Evolutionary conservation across 1,139 yeast species (phyloP).

Genomic region (Saccharomyces hybrid): DNA sequence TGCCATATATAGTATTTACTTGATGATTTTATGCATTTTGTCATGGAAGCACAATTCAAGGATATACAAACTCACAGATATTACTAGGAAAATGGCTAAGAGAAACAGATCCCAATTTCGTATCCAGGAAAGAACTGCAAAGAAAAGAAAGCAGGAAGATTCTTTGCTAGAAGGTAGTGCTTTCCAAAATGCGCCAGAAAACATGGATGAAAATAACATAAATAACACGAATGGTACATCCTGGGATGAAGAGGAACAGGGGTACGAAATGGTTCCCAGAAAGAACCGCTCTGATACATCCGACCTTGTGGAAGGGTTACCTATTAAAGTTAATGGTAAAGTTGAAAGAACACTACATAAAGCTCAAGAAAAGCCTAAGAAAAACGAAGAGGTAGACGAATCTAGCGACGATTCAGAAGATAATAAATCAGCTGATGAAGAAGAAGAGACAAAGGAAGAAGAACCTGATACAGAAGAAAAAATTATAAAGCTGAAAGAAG

Average conservation of each 20-base stretch:
- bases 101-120: slow-evolving; percentile 23
- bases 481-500: slow-evolving; percentile 62
- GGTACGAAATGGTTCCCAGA: slow-evolving; percentile 59
- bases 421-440: slow-evolving; percentile 23
- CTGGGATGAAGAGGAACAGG: slow-evolving; percentile 61
- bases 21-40: neutral
- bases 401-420: slow-evolving; percentile 17
- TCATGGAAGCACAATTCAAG: neutral
- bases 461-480: slow-evolving; percentile 49
- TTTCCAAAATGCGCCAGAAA: slow-evolving; percentile 31
- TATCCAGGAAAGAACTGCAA: slow-evolving; percentile 28
- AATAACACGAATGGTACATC: slow-evolving; percentile 20
- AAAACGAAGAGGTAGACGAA: slow-evolving; percentile 26
- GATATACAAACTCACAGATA: neutral
- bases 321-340: slow-evolving; percentile 69
- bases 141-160: slow-evolving; percentile 50
- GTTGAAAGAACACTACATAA: slow-evolving; percentile 49
- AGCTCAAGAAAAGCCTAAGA: slow-evolving; percentile 22
- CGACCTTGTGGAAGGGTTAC: slow-evolving; percentile 62
- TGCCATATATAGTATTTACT: neutral
- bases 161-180: slow-evolving; percentile 41
- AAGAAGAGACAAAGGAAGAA: slow-evolving; percentile 38
- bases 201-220: slow-evolving; percentile 6
- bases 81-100: slow-evolving; percentile 19
- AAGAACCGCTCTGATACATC: slow-evolving; percentile 32